Conservation (phyloP, 805 yeast species). For the Kazachstania taianensis region DNA sequence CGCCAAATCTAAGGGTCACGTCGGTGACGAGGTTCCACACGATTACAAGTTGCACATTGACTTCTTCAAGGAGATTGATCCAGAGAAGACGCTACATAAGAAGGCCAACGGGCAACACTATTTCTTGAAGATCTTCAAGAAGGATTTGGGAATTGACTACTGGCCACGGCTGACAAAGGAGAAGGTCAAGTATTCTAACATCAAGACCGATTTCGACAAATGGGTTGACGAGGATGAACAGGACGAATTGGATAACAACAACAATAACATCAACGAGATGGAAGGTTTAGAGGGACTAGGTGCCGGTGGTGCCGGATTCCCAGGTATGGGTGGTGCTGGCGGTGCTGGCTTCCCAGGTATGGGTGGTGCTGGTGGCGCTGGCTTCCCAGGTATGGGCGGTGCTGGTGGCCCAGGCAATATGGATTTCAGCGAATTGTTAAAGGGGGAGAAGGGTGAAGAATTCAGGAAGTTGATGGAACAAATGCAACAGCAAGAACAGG, state of each 20-base stretch:
- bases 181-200: constrained; percentile 64
- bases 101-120: constrained; percentile 44
- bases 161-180: constrained; percentile 96
- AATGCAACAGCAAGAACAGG: constrained; percentile 5
- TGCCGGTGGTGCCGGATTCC: constrained; percentile 26
- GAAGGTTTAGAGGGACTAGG: constrained; percentile 30
- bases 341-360: constrained; percentile 15
- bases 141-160: constrained; percentile 58
- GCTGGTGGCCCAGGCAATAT: constrained; percentile 26
- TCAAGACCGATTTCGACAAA: constrained; percentile 91
- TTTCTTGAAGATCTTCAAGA: constrained; percentile 59
- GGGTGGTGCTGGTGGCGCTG: constrained; percentile 16
- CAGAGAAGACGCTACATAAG: constrained; percentile 47
- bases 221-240: constrained; percentile 99
- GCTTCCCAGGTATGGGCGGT: constrained; percentile 20
- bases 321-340: constrained; percentile 8
- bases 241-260: constrained; percentile 41
- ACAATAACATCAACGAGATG: constrained; percentile 29
- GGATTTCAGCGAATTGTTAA: constrained; percentile 15
- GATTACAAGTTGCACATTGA: constrained; percentile 60
- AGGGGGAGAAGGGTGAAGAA: constrained; percentile 3
- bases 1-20: constrained; percentile 34
- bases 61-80: constrained; percentile 65
- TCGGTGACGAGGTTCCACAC: constrained; percentile 33
- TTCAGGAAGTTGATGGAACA: constrained; percentile 4